Evolutionary conservation across 768 basidiomycete genomes (phyloP), one percentile per base, ranked within the genome.

Genomic region (Rhodocollybia butyracea): DNA sequence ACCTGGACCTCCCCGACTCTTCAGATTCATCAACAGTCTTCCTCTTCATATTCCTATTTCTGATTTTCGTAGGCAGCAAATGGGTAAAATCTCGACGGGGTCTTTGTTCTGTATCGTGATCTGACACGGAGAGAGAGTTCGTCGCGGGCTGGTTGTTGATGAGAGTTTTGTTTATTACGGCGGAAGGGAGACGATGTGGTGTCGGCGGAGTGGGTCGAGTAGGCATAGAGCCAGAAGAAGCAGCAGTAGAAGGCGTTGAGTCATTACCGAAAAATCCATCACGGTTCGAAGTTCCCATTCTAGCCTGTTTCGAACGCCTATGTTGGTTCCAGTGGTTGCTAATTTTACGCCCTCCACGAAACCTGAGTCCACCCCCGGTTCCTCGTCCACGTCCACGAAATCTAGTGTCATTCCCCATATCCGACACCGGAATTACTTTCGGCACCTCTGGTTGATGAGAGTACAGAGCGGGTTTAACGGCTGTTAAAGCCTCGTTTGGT

Each of bases 401-500:
- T 10, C 0, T 21, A 26, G 24, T 21, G 11, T 34, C 19, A n/a
- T 6, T 39, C 22, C 21, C 24, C 24, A 5, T 29, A 41, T 21
- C 17, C 15, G 43, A 27, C 15, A 34, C 26, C 12, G 48, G n/a
- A 8, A 50, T 21, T 12, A 50, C 48, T 21, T 50, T 50, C 2
- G 48, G 48, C 15, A 50, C 48, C 8, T 34, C 48, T 24, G n/a
- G 36, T 26, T 31, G 12, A n/a, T n/a, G n/a, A n/a, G n/a, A n/a
- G n/a, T n/a, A n/a, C 15, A 24, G 6, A 19, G 48, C 38, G 26
- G 48, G 34, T 34, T 50, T 50, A 10, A 50, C 48, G 19, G 32
- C 48, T 7, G 48, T 50, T 3, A 50, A 50, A 8, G 32, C 48
- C n/a, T 50, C 48, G 15, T 50, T 50, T 10, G 48, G 48, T 24